Evolutionary conservation across 108 stramenopile genomes (phyloP), one percentile per base, ranked within the genome.

Genomic region (Cyclotella cryptica): DNA sequence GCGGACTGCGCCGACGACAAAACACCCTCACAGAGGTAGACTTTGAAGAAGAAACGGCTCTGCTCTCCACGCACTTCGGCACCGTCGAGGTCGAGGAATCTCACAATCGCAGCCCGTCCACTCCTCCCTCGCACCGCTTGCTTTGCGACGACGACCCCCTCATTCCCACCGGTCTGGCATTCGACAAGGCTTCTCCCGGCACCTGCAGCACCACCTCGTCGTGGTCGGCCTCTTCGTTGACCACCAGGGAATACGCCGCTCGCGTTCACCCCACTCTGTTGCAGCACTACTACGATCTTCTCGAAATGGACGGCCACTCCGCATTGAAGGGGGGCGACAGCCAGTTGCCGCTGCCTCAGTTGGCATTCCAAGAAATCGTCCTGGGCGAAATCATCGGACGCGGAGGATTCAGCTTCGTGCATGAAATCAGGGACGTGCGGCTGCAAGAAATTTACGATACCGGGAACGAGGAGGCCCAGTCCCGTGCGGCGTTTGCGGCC

Each of bases 331-430:
- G 2, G 21, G 26, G n/a, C 27, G 40, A 57, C 19, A 29, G 18
- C 15, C 27, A 29, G 14, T 41, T 46, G 6, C 59, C 58, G 21
- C 69, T 74, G 19, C 80, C 80, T 39, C 72, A 73, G 47, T 55
- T 81, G 74, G 80, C 80, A 41, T 81, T 58, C 41, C 68, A 74
- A 86, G 92, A 93, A 78, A 80, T 93, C 0, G 78, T 65, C 22
- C 46, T 92, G 4, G 91, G 93, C 22, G 80, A 84, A 69, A 74
- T 89, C 42, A 68, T 94, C 21, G 93, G 93, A 17, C 79, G 89
- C 61, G 93, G 93, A 17, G 93, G 93, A 2, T 94, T 94, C 66
- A 90, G 86, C 35, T 66, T 90, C 47, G 93, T 94, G 7, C 76
- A 79, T 45, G 87, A 88, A 66, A 81, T 94, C 22, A 85, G 82